Base-by-base conservation (phyloP, 371 early-diverging fungal species). In the Rhizomucor pusillus region DNA sequence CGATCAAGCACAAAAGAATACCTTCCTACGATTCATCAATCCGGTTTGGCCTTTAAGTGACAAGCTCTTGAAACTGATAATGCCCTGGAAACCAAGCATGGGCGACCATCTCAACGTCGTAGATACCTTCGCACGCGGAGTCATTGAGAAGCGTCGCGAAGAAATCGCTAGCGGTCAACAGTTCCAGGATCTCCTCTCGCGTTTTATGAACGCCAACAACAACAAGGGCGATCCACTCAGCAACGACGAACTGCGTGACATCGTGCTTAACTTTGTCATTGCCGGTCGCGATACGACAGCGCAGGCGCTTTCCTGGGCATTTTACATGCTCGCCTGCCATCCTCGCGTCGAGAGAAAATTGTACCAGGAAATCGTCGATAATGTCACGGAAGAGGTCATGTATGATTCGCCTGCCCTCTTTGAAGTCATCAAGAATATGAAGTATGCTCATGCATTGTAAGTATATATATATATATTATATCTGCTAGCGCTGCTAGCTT, bases 271-370 rank as follows among this genome's bases (percentile, higher is more conserved):
- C 70, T 84, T 89, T 52, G 72, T 88, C 35, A 80, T 89, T 60
- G 86, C 74, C 24, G 77, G 77, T 0, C 74, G 88, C 9, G 89
- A 89, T 56, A 88, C 89, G 0, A 89, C 90, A 1, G 87, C 87
- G 0, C 84, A 85, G 59, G 79, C 84, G 0, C 65, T 90, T 9
- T 77, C 80, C 14, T 91, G 91, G 91, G 62, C 77, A 39, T 79
- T 86, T 51, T 87, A 76, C 40, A 69, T 66, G 18, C 55, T 91
- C 11, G 54, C 69, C 19, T 52, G 65, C 40, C 66, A 81, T 41
- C 79, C 82, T 0, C 58, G 60, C 12, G 75, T 84, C 2, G 77
- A 85, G 52, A 52, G 56, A 13, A 81, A 72, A 37, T 52, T 91
- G 5, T 60, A 79, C 10, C 65, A 77, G 34, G 90, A 90, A 51